These are phyloP conservation scores for Bolboschoenoplectus hybrid DNA, from an alignment of 202 grass and related monocot species.

Conservation along the genomic window DNA sequence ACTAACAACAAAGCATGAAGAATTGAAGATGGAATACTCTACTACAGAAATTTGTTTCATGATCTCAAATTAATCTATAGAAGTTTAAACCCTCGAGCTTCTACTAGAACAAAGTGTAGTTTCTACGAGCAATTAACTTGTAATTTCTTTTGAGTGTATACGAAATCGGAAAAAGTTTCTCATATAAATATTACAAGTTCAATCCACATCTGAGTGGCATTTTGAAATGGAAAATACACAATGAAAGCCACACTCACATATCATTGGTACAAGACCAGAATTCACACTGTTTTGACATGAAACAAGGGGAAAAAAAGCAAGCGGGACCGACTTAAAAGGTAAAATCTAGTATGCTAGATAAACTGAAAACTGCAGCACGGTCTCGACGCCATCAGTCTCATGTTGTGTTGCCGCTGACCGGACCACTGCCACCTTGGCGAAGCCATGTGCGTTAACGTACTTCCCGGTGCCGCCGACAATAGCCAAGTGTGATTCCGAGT, in stretches of 20 bases:
- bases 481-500: constrained; percentile 70
- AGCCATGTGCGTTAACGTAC: constrained; percentile 53
- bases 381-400: constrained; percentile 75
- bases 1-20: background rate
- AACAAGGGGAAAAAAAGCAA: background rate
- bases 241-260: background rate
- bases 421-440: constrained; percentile 66
- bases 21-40: background rate
- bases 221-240: background rate
- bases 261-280: background rate
- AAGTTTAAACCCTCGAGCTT: background rate
- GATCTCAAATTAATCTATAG: background rate
- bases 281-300: constrained; percentile 27
- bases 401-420: constrained; percentile 48
- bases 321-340: background rate
- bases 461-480: constrained; percentile 63
- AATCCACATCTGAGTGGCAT: background rate
- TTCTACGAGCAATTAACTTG: background rate
- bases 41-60: background rate
- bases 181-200: background rate
- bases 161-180: background rate
- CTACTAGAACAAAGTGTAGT: background rate
- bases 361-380: constrained; percentile 59
- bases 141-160: background rate
- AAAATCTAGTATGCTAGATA: constrained; percentile 40